phyloP scores from a whole-genome alignment of 2,329 filamentous ascomycete genomes.

The Polychaeton citri region DNA sequence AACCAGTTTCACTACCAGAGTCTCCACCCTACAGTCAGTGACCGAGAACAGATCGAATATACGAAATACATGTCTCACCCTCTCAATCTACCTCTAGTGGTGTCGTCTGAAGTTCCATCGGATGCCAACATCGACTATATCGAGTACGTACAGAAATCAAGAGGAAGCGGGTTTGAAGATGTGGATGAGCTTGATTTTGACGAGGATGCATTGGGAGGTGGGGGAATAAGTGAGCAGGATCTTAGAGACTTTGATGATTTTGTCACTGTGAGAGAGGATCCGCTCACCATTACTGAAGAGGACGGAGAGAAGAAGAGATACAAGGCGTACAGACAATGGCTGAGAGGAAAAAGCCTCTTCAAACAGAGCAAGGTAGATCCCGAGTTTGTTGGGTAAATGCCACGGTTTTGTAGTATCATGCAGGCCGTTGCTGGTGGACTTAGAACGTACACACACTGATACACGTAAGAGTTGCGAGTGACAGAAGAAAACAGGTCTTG shows the following conservation, averaged over 20 bases:
- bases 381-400: conserved; percentile 28
- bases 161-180: conserved; percentile 44
- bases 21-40: conserved; percentile 68
- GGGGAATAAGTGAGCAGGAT: conserved; percentile 47
- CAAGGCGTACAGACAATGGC: conserved; percentile 91
- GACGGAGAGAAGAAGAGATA: conserved; percentile 88
- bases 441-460: too few relatives aligned
- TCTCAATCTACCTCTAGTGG: conserved; percentile 71
- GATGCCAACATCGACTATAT: conserved; percentile 53
- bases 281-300: conserved; percentile 74
- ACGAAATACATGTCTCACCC: conserved; percentile 79
- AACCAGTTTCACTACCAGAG: conserved; percentile 75
- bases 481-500: too few relatives aligned
- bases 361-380: conserved; percentile 58
- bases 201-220: conserved; percentile 7
- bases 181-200: conserved; percentile 34
- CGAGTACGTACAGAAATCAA: conserved; percentile 62
- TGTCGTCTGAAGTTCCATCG: conserved; percentile 52
- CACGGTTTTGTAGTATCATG: too few relatives aligned
- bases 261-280: conserved; percentile 63
- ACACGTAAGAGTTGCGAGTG: too few relatives aligned
- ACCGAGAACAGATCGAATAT: conserved; percentile 73
- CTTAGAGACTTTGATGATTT: conserved; percentile 63
- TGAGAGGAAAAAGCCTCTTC: conserved; percentile 87
- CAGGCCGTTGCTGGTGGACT: too few relatives aligned